Conservation (phyloP, 257 asterid genomes). For the Coffea eugenioides region DNA sequence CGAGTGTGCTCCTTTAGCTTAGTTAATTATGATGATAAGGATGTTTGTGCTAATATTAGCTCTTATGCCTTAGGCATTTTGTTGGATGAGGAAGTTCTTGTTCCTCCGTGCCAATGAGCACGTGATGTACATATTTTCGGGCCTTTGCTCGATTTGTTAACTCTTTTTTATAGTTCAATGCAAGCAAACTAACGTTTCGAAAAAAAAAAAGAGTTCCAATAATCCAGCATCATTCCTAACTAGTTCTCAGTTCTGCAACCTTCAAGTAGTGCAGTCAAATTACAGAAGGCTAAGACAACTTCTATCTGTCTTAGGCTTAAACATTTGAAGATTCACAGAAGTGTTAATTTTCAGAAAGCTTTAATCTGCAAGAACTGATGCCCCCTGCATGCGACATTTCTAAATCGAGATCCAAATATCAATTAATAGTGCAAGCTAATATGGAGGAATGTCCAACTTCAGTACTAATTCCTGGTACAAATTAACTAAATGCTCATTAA, state of each 20-base stretch:
- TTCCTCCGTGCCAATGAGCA: too few relatives aligned
- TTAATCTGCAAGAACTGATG: background rate
- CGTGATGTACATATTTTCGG: too few relatives aligned
- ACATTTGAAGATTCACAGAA: background rate
- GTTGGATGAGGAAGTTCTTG: too few relatives aligned
- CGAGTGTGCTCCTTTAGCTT: too few relatives aligned
- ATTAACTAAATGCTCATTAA: background rate
- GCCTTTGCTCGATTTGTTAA: too few relatives aligned
- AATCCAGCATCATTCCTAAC: background rate
- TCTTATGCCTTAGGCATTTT: too few relatives aligned
- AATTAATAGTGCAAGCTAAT: background rate
- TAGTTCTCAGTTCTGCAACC: background rate
- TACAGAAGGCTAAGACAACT: background rate
- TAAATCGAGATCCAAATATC: background rate
- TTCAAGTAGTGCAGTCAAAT: background rate
- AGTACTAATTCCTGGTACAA: background rate
- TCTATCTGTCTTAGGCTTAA: background rate
- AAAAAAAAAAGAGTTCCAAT: background rate
- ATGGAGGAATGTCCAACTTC: background rate
- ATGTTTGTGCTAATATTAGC: too few relatives aligned
- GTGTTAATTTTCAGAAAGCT: background rate
- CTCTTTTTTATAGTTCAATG: too few relatives aligned
- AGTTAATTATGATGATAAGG: too few relatives aligned
- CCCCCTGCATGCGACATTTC: background rate
- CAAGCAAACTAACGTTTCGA: too few relatives aligned